Conservation (phyloP, 352 stramenopile genomes). For the Phytophthora citrophthora region DNA sequence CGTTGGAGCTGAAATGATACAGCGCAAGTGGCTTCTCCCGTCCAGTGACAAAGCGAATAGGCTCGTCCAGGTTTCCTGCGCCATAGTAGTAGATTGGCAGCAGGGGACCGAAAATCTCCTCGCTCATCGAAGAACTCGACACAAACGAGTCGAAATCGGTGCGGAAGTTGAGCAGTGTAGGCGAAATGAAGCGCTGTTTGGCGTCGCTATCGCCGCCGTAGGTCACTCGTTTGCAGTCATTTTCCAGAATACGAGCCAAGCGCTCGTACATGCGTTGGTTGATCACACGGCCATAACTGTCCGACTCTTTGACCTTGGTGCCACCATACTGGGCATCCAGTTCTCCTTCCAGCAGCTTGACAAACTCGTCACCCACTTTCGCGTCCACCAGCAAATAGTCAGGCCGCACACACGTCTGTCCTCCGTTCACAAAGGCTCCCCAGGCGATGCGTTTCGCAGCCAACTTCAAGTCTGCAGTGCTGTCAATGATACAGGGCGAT, state of each 20-base stretch:
- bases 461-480: conserved; percentile 52
- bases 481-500: conserved; percentile 88
- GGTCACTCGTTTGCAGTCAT: conserved; percentile 60
- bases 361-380: conserved; percentile 70
- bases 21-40: conserved; percentile 84
- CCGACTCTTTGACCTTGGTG: conserved; percentile 45
- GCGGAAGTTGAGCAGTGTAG: conserved; percentile 91
- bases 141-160: conserved; percentile 53
- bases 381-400: conserved; percentile 94
- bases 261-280: conserved; percentile 73
- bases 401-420: conserved; percentile 95
- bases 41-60: conserved; percentile 46
- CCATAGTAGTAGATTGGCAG: conserved; percentile 91
- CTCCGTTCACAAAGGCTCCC: conserved; percentile 89
- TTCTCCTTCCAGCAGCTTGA: conserved; percentile 43
- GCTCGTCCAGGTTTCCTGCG: conserved; percentile 32
- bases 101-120: conserved; percentile 97
- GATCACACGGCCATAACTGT: conserved; percentile 70
- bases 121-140: conserved; percentile 69
- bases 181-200: conserved; percentile 81
- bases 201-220: conserved; percentile 66
- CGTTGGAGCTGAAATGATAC: conserved; percentile 81
- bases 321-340: conserved; percentile 59
- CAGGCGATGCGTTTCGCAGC: conserved; percentile 87
- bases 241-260: conserved; percentile 39